These are phyloP conservation scores for Pestalotiopsis sp. DNA, from an alignment of 2,329 filamentous ascomycete species.

Conservation along the genomic window DNA sequence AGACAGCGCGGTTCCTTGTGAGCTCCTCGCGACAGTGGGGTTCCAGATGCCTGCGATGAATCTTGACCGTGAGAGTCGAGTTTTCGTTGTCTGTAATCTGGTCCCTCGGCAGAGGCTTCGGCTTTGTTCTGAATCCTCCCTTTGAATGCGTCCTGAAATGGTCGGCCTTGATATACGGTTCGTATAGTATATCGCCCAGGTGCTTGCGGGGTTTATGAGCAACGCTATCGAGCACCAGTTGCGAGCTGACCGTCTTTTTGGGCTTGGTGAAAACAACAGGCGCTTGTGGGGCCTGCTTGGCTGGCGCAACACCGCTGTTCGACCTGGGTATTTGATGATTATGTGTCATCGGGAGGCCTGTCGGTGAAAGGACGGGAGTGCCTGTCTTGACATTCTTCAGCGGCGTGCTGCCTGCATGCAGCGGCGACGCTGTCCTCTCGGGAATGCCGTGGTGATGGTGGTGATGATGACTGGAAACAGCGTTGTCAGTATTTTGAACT, in stretches of 20 bases:
- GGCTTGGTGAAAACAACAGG: slow-evolving; percentile 54
- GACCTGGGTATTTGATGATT: slow-evolving; percentile 52
- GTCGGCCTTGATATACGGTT: slow-evolving; percentile 63
- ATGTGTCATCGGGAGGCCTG: slow-evolving; percentile 41
- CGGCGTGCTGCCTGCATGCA: slow-evolving; percentile 42
- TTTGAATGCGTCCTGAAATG: slow-evolving; percentile 47
- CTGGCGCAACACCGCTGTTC: neutral
- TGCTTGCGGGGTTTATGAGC: slow-evolving; percentile 74
- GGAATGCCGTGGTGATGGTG: slow-evolving; percentile 63
- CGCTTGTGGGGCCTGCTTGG: neutral
- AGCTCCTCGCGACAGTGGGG: slow-evolving; percentile 77
- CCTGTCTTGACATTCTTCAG: slow-evolving; percentile 54
- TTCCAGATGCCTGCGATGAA: slow-evolving; percentile 78
- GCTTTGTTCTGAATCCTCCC: slow-evolving; percentile 55
- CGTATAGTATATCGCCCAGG: slow-evolving; percentile 83
- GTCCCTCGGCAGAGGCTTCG: slow-evolving; percentile 76
- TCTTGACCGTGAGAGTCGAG: slow-evolving; percentile 85
- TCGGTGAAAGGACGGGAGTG: slow-evolving; percentile 48
- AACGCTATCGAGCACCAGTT: slow-evolving; percentile 73
- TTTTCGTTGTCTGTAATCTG: slow-evolving; percentile 76
- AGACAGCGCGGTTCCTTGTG: slow-evolving; percentile 77
- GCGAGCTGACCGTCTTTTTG: slow-evolving; percentile 68
- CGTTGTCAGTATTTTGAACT: slow-evolving; percentile 27
- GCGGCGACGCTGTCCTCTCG: slow-evolving; percentile 48
- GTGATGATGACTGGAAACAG: slow-evolving; percentile 35